Evolutionary conservation across 169 alveolate species (phyloP).

Genomic region (Cryptosporidium ryanae): DNA sequence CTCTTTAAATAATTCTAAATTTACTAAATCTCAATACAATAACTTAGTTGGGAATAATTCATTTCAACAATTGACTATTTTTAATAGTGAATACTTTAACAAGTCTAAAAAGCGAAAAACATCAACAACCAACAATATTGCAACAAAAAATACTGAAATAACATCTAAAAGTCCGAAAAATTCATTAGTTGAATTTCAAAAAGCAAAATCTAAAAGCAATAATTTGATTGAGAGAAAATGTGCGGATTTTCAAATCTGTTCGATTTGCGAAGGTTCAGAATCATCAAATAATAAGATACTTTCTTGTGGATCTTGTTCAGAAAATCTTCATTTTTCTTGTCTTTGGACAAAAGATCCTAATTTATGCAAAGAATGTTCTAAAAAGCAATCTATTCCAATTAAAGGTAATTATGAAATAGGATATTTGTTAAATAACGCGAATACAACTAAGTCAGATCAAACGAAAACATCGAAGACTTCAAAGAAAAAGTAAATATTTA

Average conservation of each 20-base stretch:
- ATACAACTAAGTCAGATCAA: constrained; percentile 41
- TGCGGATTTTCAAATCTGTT: not conserved
- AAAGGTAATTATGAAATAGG: constrained; percentile 40
- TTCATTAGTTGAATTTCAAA: not conserved
- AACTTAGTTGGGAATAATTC: not conserved
- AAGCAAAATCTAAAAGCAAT: not conserved
- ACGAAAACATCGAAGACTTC: constrained; percentile 28
- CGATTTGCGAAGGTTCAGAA: constrained; percentile 51
- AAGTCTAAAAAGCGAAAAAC: constrained; percentile 47
- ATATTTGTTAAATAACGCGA: constrained; percentile 7
- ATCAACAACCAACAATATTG: not conserved
- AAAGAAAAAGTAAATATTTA: constrained; percentile 30
- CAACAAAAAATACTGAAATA: not conserved
- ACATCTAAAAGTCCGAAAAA: constrained; percentile 2
- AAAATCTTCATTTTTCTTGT: constrained; percentile 26
- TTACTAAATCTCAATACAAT: not conserved
- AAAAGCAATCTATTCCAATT: constrained; percentile 8
- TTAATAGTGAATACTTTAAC: not conserved
- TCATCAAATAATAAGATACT: constrained; percentile 13
- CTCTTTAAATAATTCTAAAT: not conserved
- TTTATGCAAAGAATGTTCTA: constrained; percentile 31
- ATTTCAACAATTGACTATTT: not conserved
- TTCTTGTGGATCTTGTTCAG: constrained; percentile 13
- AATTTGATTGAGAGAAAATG: not conserved
- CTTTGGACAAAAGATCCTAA: constrained; percentile 32